Evolutionary conservation across 129 eudicot genomes (phyloP).

Genomic region (Pseudognaphalium luteoalbum): DNA sequence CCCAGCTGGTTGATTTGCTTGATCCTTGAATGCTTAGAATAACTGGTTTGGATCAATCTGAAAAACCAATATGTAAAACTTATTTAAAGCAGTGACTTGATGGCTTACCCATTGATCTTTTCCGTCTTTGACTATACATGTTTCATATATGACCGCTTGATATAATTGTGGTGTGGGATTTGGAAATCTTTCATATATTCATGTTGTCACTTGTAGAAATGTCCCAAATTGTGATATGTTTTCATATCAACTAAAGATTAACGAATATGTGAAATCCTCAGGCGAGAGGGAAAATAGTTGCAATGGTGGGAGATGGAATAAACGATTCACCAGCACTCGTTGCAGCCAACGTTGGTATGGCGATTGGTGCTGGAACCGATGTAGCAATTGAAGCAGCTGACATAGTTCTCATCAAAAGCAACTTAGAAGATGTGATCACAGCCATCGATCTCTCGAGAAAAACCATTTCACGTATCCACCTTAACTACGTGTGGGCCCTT

Average conservation of each 20-base stretch:
- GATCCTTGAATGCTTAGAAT: too few relatives aligned
- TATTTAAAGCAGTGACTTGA: too few relatives aligned
- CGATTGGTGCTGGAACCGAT: slow-evolving; percentile 67
- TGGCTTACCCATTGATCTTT: too few relatives aligned
- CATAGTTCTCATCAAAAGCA: slow-evolving; percentile 58
- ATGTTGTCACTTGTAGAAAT: neutral
- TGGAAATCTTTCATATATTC: neutral
- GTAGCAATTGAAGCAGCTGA: slow-evolving; percentile 70
- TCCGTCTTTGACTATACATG: neutral
- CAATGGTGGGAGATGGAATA: slow-evolving; percentile 72
- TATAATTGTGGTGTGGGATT: neutral
- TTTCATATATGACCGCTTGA: neutral
- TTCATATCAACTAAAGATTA: neutral
- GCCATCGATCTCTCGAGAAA: slow-evolving; percentile 62
- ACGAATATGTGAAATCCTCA: neutral
- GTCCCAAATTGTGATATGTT: neutral
- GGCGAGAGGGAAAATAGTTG: slow-evolving; percentile 49
- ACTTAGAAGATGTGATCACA: slow-evolving; percentile 60
- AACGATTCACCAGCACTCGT: slow-evolving; percentile 65
- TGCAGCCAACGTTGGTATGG: slow-evolving; percentile 67
- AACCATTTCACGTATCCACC: slow-evolving; percentile 48
- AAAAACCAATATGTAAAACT: neutral
- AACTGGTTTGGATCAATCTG: too few relatives aligned
- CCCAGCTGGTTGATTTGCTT: too few relatives aligned
- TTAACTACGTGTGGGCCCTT: slow-evolving; percentile 63